phyloP scores from a whole-genome alignment of 2,329 filamentous ascomycete genomes.

The Thielaviopsis ethacetica region DNA sequence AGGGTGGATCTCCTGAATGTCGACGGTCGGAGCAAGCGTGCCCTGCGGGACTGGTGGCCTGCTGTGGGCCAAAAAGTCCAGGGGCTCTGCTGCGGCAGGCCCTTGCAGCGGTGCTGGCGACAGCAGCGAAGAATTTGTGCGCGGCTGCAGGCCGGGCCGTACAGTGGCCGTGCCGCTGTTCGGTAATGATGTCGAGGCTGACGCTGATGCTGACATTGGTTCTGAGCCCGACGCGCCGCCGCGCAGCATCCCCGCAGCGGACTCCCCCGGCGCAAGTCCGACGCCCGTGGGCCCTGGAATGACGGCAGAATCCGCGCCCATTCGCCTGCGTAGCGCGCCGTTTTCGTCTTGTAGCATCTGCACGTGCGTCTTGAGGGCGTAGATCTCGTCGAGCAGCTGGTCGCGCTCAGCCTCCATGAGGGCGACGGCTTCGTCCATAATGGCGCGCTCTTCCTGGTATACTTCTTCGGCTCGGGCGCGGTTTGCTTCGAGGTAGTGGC shows the following conservation, averaged over 20 bases:
- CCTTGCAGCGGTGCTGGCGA: slow-evolving; percentile 5
- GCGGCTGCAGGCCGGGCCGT: background rate
- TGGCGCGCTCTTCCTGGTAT: slow-evolving; percentile 35
- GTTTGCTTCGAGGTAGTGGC: slow-evolving; percentile 36
- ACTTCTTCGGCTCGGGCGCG: slow-evolving; percentile 36
- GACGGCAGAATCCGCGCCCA: background rate
- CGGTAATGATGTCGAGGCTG: slow-evolving; percentile 11
- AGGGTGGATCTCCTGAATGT: slow-evolving; percentile 40
- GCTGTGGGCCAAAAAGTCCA: slow-evolving; percentile 21
- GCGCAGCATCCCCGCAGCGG: background rate
- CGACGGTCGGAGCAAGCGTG: slow-evolving; percentile 31
- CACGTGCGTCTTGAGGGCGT: slow-evolving; percentile 24
- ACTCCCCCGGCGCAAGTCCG: background rate
- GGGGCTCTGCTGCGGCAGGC: slow-evolving; percentile 12
- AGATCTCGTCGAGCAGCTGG: slow-evolving; percentile 25
- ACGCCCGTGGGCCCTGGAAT: background rate
- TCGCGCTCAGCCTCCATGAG: slow-evolving; percentile 30
- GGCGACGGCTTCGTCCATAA: slow-evolving; percentile 35
- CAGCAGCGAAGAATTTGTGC: background rate
- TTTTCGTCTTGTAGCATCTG: slow-evolving; percentile 23
- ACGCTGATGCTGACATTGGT: slow-evolving; percentile 12
- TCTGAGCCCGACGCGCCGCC: slow-evolving; percentile 11
- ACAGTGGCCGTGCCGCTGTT: background rate
- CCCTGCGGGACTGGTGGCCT: slow-evolving; percentile 8
- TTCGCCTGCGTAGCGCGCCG: slow-evolving; percentile 15